Base-by-base conservation (phyloP, 768 basidiomycete genomes). In the Leccinum subgranulosum region DNA sequence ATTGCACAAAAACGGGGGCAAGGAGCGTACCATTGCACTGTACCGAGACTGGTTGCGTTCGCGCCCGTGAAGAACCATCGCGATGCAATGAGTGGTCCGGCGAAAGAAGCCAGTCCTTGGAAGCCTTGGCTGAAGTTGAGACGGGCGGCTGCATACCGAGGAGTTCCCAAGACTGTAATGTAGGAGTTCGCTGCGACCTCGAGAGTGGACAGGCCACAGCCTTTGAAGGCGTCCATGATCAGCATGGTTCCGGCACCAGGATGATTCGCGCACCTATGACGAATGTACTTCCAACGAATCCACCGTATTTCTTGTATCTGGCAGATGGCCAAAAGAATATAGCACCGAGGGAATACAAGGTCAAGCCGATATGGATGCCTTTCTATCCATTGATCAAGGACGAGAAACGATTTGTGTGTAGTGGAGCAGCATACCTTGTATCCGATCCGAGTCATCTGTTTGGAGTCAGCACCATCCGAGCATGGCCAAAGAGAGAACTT, bases 131-230 rank as follows among this genome's bases (percentile, higher is more conserved):
- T 87, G 70, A 90, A 87, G 69, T 89, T 90, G 52, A 92, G 78
- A 28, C 89, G 80, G 64, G 86, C 84, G 14, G 87, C 86, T 49
- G 88, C 88, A 68, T 85, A 85, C 64, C 84, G 83, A 27, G 84
- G 84, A 3, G 81, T 75, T 46, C 86, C 86, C 51, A 88, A 74
- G 34, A 88, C 84, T 17, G 87, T 73, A 60, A 90, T 86, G 72
- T 90, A 89, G n/a, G 87, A 87, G 73, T 91, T 91, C 45, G 88
- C 89, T 1, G 88, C 84, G 17, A 88, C 86, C 71, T 87, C 85
- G 46, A 88, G 75, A 29, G 83, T 81, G 10, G 82, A 77, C 7
- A 90, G 78, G 41, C 90, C 90, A 60, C 84, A 86, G 3, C 84
- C 83, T 82, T 31, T 31, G 29, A 46, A 15, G 14, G 47, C 11